Evolutionary conservation across 2,329 filamentous ascomycete genomes (phyloP).

Genomic region (Aspergillus caelatus): DNA sequence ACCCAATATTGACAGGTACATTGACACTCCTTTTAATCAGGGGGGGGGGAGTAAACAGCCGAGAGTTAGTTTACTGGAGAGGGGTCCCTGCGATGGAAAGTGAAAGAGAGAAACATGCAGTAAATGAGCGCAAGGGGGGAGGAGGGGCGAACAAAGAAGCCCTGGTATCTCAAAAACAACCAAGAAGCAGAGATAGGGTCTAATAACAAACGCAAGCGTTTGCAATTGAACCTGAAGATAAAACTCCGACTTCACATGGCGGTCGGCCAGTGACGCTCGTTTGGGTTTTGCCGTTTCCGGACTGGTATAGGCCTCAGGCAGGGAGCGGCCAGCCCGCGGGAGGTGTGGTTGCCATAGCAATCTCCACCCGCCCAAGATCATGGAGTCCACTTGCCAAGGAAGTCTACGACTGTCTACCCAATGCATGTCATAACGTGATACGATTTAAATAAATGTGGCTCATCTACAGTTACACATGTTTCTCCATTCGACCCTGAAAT

Average conservation of each 20-base stretch:
- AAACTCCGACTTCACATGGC: conserved; percentile 3
- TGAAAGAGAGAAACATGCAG: conserved; percentile 29
- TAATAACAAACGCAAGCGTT: conserved; percentile 5
- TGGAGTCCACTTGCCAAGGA: not conserved
- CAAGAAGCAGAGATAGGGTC: not conserved
- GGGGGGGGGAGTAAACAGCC: conserved; percentile 13
- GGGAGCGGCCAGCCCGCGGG: conserved; percentile 7
- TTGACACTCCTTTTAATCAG: conserved; percentile 1
- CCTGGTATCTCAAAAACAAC: not conserved
- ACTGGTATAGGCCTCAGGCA: conserved; percentile 23
- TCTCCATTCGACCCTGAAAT: not conserved
- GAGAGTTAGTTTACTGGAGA: conserved; percentile 7
- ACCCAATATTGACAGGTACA: conserved; percentile 4
- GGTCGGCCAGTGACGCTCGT: conserved; percentile 15
- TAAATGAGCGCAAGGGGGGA: conserved; percentile 7
- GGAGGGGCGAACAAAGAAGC: not conserved
- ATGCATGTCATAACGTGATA: not conserved
- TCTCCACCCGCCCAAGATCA: conserved; percentile 6
- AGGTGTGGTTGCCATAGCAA: conserved; percentile 34
- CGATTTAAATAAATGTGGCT: not conserved
- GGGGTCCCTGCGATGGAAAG: conserved; percentile 22
- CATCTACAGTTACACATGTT: not conserved
- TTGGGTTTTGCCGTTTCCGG: conserved; percentile 31
- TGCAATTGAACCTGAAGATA: conserved; percentile 12
- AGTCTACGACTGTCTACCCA: not conserved